Base-by-base conservation (phyloP, 331 rosid species). In the Malus hybrid region DNA sequence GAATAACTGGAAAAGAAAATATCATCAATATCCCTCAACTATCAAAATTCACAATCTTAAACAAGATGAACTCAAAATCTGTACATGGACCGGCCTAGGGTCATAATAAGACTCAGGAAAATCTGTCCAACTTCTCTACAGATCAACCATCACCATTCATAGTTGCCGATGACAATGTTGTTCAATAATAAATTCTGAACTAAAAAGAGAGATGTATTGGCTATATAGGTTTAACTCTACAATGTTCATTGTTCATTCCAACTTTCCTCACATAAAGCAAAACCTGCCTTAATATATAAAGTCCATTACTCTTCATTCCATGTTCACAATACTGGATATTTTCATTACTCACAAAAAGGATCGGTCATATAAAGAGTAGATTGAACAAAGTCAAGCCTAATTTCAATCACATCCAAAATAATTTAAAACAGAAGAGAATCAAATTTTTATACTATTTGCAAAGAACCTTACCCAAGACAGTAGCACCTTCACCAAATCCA, bases 401-500 rank as follows among this genome's bases (percentile, higher is more conserved):
- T 34, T 65, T 61, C 42, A 65, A 52, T 27, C 8, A 71, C 67
- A 5, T 19, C 31, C 20, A 59, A 33, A 24, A 64, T 7, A 33
- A 65, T 55, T 7, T 36, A 14, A 14, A 16, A 9, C 12, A 19
- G 46, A 78, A 22, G 12, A 39, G 4, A 36, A 61, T 28, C 60
- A 62, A 10, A 5, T 3, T 46, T 46, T 67, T 44, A 36, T 11
- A 61, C 11, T 52, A 44, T 42, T 48, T 34, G 63, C 46, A 70
- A 65, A 73, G 56, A 65, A 39, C 10, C 82, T 83, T 81, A 90
- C 97, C 91, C 54, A 94, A 5, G 19, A 94, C 80, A 24, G 99
- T 92, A 55, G 97, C 16, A 65, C 71, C 82, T 94, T 94, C 99
- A 70, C 99, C 88, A 10, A 89, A 82, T 73, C 97, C 99, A 68